Conservation (phyloP, 2,329 filamentous ascomycete genomes). For the Gnomoniopsis sp. region DNA sequence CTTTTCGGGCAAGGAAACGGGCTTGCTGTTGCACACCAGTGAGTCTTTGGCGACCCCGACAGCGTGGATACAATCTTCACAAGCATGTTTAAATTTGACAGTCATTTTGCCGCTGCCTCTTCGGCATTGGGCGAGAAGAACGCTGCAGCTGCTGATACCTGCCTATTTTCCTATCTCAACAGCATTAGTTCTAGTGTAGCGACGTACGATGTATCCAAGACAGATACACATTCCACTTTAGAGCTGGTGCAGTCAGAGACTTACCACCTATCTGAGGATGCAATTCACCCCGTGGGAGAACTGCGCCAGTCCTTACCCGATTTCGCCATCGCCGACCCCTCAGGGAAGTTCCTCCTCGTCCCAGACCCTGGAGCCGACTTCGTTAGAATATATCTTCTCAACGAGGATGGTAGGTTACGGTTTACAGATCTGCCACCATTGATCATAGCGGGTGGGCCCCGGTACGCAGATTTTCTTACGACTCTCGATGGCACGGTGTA, state of each 20-base stretch:
- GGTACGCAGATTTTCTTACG: constrained; percentile 60
- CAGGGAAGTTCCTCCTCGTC: constrained; percentile 57
- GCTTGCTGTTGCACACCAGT: constrained; percentile 2
- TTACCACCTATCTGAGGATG: constrained; percentile 37
- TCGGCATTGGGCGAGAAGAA: not conserved
- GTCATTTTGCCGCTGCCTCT: not conserved
- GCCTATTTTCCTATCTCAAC: not conserved
- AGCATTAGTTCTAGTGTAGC: constrained; percentile 41
- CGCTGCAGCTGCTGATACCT: not conserved
- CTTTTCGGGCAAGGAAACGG: constrained; percentile 6
- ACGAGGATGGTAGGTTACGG: constrained; percentile 39
- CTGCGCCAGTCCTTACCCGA: constrained; percentile 57
- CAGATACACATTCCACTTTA: constrained; percentile 30
- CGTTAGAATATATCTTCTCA: constrained; percentile 54
- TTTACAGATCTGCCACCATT: constrained; percentile 39
- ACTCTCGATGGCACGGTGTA: constrained; percentile 39
- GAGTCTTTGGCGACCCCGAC: not conserved
- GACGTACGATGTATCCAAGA: constrained; percentile 37
- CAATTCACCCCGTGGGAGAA: constrained; percentile 45
- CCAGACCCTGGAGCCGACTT: constrained; percentile 66
- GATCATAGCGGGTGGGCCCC: constrained; percentile 50
- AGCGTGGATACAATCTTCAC: not conserved
- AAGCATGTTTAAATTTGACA: not conserved
- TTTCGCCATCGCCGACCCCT: constrained; percentile 63
- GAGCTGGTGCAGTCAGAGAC: constrained; percentile 34